Percentiles rank a stretch among this genome's conserved stretches.
These are phyloP conservation scores for Tetrapisispora phaffii DNA, from an alignment of 805 yeast species.

Conservation along the genomic window DNA sequence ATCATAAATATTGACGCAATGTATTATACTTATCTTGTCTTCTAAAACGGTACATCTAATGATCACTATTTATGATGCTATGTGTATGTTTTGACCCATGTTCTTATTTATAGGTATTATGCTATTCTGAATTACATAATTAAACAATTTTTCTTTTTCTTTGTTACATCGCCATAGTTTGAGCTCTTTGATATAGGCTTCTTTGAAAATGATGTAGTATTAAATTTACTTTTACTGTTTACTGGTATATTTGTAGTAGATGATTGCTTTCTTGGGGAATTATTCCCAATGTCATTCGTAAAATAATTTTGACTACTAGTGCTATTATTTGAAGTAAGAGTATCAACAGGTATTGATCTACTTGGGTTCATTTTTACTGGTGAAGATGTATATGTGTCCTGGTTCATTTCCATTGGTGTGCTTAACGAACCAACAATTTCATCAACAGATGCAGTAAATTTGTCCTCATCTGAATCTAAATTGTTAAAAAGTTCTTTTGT, in stretches of 20 bases:
- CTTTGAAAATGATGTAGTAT: not conserved
- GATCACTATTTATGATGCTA: not conserved
- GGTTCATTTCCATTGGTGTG: not conserved
- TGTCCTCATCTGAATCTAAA: not conserved
- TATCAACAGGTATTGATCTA: too few relatives aligned
- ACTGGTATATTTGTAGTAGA: not conserved
- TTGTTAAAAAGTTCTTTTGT: not conserved
- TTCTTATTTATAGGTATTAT: not conserved
- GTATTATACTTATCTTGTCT: too few relatives aligned
- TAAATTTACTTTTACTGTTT: not conserved
- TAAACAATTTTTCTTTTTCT: not conserved
- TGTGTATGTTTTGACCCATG: too few relatives aligned
- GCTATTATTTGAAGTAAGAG: too few relatives aligned
- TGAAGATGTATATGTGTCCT: not conserved
- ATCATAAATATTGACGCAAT: not conserved
- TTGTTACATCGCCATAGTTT: not conserved
- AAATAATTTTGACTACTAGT: not conserved
- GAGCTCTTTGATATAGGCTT: not conserved
- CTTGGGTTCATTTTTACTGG: too few relatives aligned
- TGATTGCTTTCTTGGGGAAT: not conserved
- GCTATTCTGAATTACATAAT: not conserved
- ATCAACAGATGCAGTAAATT: not conserved
- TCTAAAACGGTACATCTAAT: not conserved
- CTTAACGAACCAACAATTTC: not conserved
- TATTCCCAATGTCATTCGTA: not conserved